phyloP scores from a whole-genome alignment of 148 eudicot genomes.

The Salicornia ramosissima region DNA sequence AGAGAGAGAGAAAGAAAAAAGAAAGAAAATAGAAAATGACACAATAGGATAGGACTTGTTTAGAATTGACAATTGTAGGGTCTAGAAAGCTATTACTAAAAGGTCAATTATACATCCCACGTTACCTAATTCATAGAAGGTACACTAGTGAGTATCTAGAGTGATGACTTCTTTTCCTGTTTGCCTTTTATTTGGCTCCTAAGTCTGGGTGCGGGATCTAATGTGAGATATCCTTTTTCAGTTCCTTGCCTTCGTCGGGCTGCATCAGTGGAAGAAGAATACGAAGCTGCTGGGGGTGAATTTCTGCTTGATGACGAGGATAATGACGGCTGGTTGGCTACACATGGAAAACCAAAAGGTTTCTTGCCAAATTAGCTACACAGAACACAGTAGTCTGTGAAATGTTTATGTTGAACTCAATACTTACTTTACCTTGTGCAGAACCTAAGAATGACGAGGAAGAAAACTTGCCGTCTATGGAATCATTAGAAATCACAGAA shows the following conservation, averaged over 20 bases:
- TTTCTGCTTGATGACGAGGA: conserved; percentile 84
- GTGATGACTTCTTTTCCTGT: conserved; percentile 10
- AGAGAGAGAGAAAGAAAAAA: no score
- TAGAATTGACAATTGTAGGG: no score
- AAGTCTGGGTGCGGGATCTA: not conserved
- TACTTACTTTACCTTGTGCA: conserved; percentile 11
- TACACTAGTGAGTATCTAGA: no score
- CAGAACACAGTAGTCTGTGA: not conserved
- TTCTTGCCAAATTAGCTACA: not conserved
- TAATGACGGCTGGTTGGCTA: conserved; percentile 97
- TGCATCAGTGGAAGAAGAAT: conserved; percentile 82
- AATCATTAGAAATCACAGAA: conserved; percentile 63
- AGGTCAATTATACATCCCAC: no score
- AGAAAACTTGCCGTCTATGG: conserved; percentile 90
- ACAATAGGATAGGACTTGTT: no score
- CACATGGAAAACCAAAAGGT: conserved; percentile 97
- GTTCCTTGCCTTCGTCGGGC: conserved; percentile 95
- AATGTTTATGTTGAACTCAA: conserved; percentile 5
- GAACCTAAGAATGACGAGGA: conserved; percentile 54
- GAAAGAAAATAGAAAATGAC: no score
- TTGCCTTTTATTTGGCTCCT: not conserved
- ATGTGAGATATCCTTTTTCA: conserved; percentile 22
- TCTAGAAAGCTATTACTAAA: no score
- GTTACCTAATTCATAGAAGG: no score
- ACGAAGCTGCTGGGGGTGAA: conserved; percentile 98